Evolutionary conservation across 202 grass and related monocot species (phyloP), one percentile per base, ranked within the genome.

Genomic region (Hordeum pubiflorum): DNA sequence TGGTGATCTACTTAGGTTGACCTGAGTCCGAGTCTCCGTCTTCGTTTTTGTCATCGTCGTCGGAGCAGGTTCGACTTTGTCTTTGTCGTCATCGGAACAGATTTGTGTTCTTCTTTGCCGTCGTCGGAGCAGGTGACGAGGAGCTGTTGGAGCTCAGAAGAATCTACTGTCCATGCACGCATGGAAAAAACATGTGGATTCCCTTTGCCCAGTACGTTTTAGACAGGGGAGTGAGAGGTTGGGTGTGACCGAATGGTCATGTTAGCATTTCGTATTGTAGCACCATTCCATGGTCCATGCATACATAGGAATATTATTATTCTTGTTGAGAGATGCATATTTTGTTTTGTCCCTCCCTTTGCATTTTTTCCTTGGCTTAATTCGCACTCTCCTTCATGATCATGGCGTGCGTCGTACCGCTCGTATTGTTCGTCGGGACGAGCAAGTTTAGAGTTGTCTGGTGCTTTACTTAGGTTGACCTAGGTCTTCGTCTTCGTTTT

Each of bases 341-440:
- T 36, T 36, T 36, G 34, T 7, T 36, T 36, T 7, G 5, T 36
- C 6, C 34, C 34, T 7, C 34, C 32, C 32, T 33, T 33, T 36
- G 1, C 27, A 29, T 36, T 4, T 36, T 36, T 7, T 36, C 34
- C 41, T 44, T 11, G 41, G 91, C 63, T 94, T 29, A 29, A 29
- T 29, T 97, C 63, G 75, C 81, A 33, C 15, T 92, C 6, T 92
- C 91, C 18, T 97, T 94, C 71, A 10, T 86, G 54, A 89, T 94
- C 56, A 97, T 97, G 89, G 80, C 87, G 0, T 58, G 4, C 20
- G 86, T 89, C 5, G 81, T 86, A 3, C 89, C 87, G 0, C 83
- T 88, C 10, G 27, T 41, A 40, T 69, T 94, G 56, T 89, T 93
- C 55, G 13, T 77, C 61, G 89, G 89, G 74, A 88, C 77, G 2